phyloP scores from a whole-genome alignment of 306 rosid species.

The Argentina anserina region DNA sequence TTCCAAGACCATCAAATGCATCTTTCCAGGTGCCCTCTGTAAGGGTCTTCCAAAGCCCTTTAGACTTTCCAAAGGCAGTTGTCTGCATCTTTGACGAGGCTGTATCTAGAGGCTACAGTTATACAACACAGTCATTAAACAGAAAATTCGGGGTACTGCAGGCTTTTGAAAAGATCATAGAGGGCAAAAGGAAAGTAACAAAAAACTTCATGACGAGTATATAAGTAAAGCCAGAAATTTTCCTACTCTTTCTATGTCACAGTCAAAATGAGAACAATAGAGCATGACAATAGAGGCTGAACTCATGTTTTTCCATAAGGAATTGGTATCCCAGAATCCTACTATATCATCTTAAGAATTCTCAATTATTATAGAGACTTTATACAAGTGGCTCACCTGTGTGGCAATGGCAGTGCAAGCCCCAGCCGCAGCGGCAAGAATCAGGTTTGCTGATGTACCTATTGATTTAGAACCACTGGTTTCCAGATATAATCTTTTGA shows the following conservation, averaged over 20 bases:
- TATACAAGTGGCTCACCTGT: constrained; percentile 60
- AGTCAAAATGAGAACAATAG: background rate
- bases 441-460: constrained; percentile 75
- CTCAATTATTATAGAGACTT: background rate
- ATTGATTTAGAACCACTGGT: constrained; percentile 73
- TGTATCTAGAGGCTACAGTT: constrained; percentile 88
- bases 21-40: constrained; percentile 90
- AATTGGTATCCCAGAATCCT: background rate
- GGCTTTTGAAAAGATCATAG: constrained; percentile 3
- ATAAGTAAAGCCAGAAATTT: background rate
- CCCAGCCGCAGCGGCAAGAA: constrained; percentile 97
- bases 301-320: background rate
- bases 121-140: constrained; percentile 37
- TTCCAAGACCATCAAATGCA: constrained; percentile 91
- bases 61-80: constrained; percentile 90
- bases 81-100: constrained; percentile 99
- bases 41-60: constrained; percentile 78
- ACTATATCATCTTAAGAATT: background rate
- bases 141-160: constrained; percentile 14
- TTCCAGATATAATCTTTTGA: constrained; percentile 73
- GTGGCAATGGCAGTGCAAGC: constrained; percentile 89
- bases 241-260: background rate
- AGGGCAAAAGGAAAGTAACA: background rate
- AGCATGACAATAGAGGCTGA: background rate
- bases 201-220: background rate